A percentile compares a stretch with the other conserved stretches of the same genome.
phyloP scores from a whole-genome alignment of 768 basidiomycete species.

The Suillus lakei region DNA sequence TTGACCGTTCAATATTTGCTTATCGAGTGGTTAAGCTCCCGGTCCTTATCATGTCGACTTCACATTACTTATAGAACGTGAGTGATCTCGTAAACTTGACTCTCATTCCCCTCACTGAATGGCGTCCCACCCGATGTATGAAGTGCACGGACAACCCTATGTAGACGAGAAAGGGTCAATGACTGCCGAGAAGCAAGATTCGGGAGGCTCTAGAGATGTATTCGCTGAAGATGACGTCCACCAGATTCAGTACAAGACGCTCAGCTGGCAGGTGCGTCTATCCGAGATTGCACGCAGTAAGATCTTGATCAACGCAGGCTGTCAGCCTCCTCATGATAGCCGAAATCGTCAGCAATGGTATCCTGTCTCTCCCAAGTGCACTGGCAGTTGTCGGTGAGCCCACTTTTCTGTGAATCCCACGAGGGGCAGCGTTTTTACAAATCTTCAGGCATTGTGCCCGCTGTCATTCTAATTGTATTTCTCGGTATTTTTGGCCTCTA shows the following conservation, averaged over 20 bases:
- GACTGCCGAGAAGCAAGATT: slow-evolving; percentile 2
- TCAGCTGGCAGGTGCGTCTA: slow-evolving; percentile 51
- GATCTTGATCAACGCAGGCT: slow-evolving; percentile 36
- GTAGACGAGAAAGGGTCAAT: slow-evolving; percentile 6
- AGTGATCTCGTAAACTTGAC: background rate
- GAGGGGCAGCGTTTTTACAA: background rate
- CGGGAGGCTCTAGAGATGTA: slow-evolving; percentile 36
- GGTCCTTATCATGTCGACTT: background rate
- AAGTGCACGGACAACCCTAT: background rate
- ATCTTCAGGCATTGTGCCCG: slow-evolving; percentile 50
- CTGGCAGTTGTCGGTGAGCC: slow-evolving; percentile 54
- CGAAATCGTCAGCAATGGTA: slow-evolving; percentile 61
- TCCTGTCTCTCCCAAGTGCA: slow-evolving; percentile 56
- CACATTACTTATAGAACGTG: background rate
- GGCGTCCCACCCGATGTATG: slow-evolving; percentile 11
- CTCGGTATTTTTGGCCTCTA: slow-evolving; percentile 55
- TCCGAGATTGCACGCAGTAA: background rate
- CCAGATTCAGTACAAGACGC: slow-evolving; percentile 56
- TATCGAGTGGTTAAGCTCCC: background rate
- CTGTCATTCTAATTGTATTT: slow-evolving; percentile 56
- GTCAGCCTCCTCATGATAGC: slow-evolving; percentile 58
- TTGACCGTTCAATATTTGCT: background rate
- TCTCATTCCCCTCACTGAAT: background rate
- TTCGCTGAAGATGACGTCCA: slow-evolving; percentile 49
- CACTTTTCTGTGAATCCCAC: background rate